These are phyloP conservation scores for Coix lacrymajobi DNA, from an alignment of 176 grass and related monocot genomes.

Conservation along the genomic window DNA sequence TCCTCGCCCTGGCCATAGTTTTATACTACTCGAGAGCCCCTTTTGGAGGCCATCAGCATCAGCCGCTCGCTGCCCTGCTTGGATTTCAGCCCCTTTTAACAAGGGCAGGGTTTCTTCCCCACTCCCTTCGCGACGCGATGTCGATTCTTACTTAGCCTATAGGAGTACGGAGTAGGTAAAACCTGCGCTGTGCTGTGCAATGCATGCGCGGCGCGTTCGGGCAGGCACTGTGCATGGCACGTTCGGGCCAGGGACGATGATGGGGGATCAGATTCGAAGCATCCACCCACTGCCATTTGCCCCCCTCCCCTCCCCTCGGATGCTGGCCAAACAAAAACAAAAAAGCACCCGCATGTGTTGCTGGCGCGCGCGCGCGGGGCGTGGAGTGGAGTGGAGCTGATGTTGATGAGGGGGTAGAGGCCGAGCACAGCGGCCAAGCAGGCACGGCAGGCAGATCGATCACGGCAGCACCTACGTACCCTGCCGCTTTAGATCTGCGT, in stretches of 20 bases:
- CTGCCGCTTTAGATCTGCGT: background rate
- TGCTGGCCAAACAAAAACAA: background rate
- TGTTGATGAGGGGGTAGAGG: no score
- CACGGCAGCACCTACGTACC: background rate
- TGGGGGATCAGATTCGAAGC: constrained; percentile 16
- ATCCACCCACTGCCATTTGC: background rate
- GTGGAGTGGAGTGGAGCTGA: no score
- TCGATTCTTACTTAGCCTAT: background rate
- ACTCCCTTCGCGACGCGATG: background rate
- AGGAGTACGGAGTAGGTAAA: background rate
- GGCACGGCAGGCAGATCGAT: background rate
- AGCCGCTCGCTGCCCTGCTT: background rate
- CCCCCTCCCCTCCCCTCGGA: no score
- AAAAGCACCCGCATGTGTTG: background rate
- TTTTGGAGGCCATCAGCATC: background rate
- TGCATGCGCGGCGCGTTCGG: no score
- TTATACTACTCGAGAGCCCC: background rate
- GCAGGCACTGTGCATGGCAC: constrained; percentile 20
- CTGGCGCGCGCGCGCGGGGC: background rate
- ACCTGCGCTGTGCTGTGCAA: background rate
- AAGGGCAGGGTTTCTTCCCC: background rate
- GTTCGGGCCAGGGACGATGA: background rate
- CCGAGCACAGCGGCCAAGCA: no score
- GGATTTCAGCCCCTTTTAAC: background rate
- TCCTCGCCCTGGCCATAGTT: background rate